Evolutionary conservation across 306 rosid genomes (phyloP), one percentile per base, ranked within the genome.

Genomic region (Dalbergia cochinchinensis): DNA sequence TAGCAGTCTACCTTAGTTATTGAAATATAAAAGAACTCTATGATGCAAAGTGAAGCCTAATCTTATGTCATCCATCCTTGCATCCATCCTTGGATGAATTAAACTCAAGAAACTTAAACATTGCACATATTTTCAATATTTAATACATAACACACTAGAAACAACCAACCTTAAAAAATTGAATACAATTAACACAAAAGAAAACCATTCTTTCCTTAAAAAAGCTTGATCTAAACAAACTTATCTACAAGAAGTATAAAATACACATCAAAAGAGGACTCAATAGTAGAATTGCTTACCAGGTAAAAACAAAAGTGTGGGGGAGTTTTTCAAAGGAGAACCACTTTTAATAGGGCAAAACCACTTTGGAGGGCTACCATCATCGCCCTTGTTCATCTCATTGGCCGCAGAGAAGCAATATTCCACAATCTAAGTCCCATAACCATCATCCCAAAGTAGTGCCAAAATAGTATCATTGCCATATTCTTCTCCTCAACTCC

Each of bases 11-110:
- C 22, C 58, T 6, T 69, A 39, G 54, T 57, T 33, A 55, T 5
- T 58, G 22, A 86, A 64, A 47, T 33, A 74, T 0, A 15, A 45
- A 37, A 95, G 98, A 83, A 98, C 97, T 88, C 89, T 87, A 86
- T 92, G 97, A 68, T 91, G 97, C 91, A 95, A 71, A 85, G 80
- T 73, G 69, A 95, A 97, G 34, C 98, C 99, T 76, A 88, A 82
- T 64, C 99, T 98, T 67, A 95, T 95, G 63, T 98, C 95, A 85
- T 92, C 99, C 76, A 91, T 39, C 76, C 98, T 98, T 92, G 92
- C 79, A 76, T n/a, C n/a, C n/a, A n/a, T n/a, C n/a, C n/a, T n/a
- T n/a, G n/a, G n/a, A n/a, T 8, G 22, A 69, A 69, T 65, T 68
- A 86, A 69, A 59, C 41, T 58, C 77, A 80, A 83, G 76, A 47